phyloP scores from a whole-genome alignment of 2,329 filamentous ascomycete genomes.

The Tolypocladium tundrense region DNA sequence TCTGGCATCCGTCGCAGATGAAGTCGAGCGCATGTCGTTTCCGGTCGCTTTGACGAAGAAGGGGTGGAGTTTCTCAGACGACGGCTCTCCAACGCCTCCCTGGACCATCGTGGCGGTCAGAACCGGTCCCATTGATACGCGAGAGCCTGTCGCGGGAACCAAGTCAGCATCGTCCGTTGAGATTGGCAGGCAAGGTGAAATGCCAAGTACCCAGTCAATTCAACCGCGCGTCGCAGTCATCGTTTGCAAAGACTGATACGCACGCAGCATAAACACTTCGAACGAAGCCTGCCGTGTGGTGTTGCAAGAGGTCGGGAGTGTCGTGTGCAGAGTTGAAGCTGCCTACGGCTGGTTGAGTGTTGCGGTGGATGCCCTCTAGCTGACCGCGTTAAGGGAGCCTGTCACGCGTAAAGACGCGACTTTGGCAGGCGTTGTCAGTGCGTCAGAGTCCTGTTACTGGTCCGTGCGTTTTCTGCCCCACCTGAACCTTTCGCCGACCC shows the following conservation, averaged over 20 bases:
- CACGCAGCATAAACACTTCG: background rate
- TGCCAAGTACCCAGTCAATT: background rate
- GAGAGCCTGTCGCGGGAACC: conserved; percentile 2
- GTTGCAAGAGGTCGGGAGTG: background rate
- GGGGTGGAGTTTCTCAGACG: conserved; percentile 40
- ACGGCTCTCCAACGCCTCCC: conserved; percentile 22
- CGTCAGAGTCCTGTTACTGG: background rate
- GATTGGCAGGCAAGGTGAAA: background rate
- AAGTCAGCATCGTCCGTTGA: background rate
- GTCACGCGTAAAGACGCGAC: conserved; percentile 4
- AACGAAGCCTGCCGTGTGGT: no score
- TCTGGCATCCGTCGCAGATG: background rate
- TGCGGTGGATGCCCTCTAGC: background rate
- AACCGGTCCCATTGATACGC: conserved; percentile 30
- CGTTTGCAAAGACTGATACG: background rate
- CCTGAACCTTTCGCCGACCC: background rate
- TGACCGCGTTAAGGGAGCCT: background rate
- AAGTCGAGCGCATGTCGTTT: conserved; percentile 2
- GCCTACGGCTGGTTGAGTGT: background rate
- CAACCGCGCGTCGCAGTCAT: background rate
- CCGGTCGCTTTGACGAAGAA: conserved; percentile 33
- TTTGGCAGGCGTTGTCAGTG: background rate
- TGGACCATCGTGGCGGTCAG: conserved; percentile 34
- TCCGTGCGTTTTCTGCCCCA: conserved; percentile 8
- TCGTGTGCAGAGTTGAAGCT: background rate